These are phyloP conservation scores for Oxytropis ochrocephala DNA, from an alignment of 306 rosid species.

Conservation along the genomic window DNA sequence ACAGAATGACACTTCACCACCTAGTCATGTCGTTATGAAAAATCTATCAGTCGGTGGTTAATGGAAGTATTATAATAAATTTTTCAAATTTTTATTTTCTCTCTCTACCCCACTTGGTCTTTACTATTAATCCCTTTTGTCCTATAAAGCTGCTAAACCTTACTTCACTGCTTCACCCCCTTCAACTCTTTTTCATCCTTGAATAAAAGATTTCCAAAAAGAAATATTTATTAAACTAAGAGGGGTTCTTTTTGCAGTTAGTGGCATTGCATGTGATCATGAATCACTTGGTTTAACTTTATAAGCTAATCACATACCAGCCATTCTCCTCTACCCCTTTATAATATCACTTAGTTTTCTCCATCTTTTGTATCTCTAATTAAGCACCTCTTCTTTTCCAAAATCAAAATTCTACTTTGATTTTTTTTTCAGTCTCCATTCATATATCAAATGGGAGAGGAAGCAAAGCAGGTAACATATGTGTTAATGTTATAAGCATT, in stretches of 20 bases:
- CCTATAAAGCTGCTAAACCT: conserved; percentile 57
- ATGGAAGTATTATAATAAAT: conserved; percentile 18
- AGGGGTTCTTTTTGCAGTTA: conserved; percentile 31
- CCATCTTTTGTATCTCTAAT: not conserved
- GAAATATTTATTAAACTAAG: conserved; percentile 36
- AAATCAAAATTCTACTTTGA: conserved; percentile 15
- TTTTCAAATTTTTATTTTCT: not conserved
- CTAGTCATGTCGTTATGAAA: conserved; percentile 28
- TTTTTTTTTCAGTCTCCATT: conserved; percentile 5
- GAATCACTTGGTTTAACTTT: conserved; percentile 47
- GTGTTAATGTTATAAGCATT: no score
- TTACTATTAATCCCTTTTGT: conserved; percentile 1
- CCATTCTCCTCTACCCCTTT: conserved; percentile 23
- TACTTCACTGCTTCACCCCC: conserved; percentile 38
- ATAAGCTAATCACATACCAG: conserved; percentile 25
- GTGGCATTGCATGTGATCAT: conserved; percentile 69
- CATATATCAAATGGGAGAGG: conserved; percentile 59
- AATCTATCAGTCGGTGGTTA: conserved; percentile 36
- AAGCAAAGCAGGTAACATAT: conserved; percentile 51
- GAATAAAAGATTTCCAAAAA: conserved; percentile 27
- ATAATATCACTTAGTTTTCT: conserved; percentile 24
- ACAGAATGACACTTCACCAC: conserved; percentile 53
- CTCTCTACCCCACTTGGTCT: not conserved
- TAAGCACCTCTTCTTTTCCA: not conserved
- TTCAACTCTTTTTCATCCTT: conserved; percentile 19